Base-by-base conservation (phyloP, 2,329 filamentous ascomycete genomes). In the Thyridium curvatum region DNA sequence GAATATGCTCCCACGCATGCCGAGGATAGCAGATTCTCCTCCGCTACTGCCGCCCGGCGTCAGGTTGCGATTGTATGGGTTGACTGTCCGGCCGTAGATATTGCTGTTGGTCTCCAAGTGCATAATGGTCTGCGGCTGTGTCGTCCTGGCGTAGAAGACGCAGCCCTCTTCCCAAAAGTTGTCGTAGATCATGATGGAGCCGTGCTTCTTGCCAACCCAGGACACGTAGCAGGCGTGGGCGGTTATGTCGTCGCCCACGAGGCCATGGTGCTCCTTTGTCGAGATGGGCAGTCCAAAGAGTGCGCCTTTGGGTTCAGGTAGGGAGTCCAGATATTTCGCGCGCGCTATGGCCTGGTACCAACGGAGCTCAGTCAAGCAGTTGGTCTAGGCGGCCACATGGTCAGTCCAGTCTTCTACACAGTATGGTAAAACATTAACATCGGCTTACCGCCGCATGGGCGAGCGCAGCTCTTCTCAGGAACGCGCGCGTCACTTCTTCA, bases 1-100 rank as follows among this genome's bases (percentile, higher is more conserved):
- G 0, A 62, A 46, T 0, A 52, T 34, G n/a, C 55, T 54, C 2
- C 58, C 64, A 1, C 55, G 46, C 4, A 64, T 45, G 1, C 55
- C 58, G n/a, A 59, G 40, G 7, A 66, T 40, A 1, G 55, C 61
- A 12, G 53, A 60, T 41, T 65, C 61, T 7, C 61, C 62, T 2
- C 62, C 62, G 0, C 60, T 60, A 15, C 54, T 59, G 8, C 62
- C 62, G 21, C 62, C 61, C 14, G 51, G 49, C 1, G 55, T 55
- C 32, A 56, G 48, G 15, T 52, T 45, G 8, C 49, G 52, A 46
- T 63, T 64, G 18, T 49, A 38, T 2, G 62, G 61, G 38, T 65
- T 65, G 12, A 50, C 18, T 0, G 60, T 62, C 6, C 49, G 44
- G 1, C 62, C 62, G 12, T 58, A 51, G 34, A 64, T 52, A 40